A percentile compares a stretch with the other conserved stretches of the same genome.
Evolutionary conservation across 2,329 filamentous ascomycete species (phyloP).

Genomic region (Aspergillus puulaauensis): DNA sequence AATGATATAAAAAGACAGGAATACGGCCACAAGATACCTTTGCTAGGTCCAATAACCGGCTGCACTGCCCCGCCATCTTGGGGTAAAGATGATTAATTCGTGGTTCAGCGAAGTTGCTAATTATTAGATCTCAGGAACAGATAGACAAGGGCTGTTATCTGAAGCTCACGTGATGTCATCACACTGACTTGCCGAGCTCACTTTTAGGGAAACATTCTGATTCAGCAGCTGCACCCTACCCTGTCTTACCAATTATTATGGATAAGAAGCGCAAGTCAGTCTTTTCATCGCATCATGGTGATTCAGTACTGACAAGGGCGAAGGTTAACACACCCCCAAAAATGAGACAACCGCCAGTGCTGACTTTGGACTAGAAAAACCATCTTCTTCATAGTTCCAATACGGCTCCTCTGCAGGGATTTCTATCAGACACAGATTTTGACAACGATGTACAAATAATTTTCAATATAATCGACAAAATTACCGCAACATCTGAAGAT

Average conservation of each 20-base stretch:
- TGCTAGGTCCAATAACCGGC: constrained; percentile 66
- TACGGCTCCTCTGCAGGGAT: neutral
- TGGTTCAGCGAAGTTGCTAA: neutral
- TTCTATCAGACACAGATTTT: neutral
- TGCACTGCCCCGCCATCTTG: constrained; percentile 52
- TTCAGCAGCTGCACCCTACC: neutral
- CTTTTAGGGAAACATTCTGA: neutral
- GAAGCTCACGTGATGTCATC: neutral
- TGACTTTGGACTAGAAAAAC: constrained; percentile 1
- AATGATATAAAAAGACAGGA: neutral
- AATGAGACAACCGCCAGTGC: neutral
- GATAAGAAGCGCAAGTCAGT: constrained; percentile 25
- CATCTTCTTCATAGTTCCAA: neutral
- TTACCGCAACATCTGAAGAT: neutral
- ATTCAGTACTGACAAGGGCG: constrained; percentile 22
- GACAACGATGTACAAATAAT: neutral
- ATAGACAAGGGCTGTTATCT: neutral
- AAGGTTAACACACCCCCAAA: neutral
- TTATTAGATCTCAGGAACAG: no score
- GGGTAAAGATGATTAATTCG: neutral
- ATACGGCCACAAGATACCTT: constrained; percentile 58
- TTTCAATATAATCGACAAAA: neutral
- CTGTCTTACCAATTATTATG: constrained; percentile 19
- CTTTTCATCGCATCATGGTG: constrained; percentile 1
- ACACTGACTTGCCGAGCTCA: neutral